Evolutionary conservation across 2,329 filamentous ascomycete species (phyloP).

Genomic region (Immersiporthe knoxdaviesiana): DNA sequence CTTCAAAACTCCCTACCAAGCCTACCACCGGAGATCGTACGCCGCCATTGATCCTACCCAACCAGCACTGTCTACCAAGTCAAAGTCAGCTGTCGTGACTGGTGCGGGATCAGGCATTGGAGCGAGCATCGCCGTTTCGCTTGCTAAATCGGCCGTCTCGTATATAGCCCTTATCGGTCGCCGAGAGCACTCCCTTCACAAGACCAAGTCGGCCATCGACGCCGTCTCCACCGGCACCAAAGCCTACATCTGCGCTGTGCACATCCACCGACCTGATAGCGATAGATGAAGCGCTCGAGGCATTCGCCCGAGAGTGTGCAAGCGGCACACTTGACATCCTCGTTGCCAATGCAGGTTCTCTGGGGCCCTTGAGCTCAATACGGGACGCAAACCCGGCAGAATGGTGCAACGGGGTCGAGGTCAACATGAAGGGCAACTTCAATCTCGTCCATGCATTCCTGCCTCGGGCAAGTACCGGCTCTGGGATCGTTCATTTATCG

Average conservation of each 20-base stretch:
- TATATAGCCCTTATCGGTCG: constrained; percentile 7
- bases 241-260: not conserved
- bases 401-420: constrained; percentile 5
- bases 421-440: constrained; percentile 14
- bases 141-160: constrained; percentile 13
- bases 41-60: constrained; percentile 13
- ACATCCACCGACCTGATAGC: not conserved
- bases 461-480: not conserved
- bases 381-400: not conserved
- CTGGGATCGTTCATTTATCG: constrained; percentile 2
- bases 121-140: constrained; percentile 3
- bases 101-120: constrained; percentile 16
- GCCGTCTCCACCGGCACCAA: not conserved
- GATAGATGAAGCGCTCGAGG: not conserved
- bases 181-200: not conserved
- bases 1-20: constrained; percentile 10
- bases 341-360: not conserved
- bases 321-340: not conserved
- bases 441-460: constrained; percentile 13
- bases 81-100: constrained; percentile 17
- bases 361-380: not conserved
- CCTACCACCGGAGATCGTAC: constrained; percentile 11
- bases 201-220: not conserved
- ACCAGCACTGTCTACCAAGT: constrained; percentile 16
- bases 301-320: not conserved